A percentile compares a stretch with the other conserved stretches of the same genome.
Evolutionary conservation across 768 basidiomycete species (phyloP).

Genomic region (Sporobolomyces pararoseus): DNA sequence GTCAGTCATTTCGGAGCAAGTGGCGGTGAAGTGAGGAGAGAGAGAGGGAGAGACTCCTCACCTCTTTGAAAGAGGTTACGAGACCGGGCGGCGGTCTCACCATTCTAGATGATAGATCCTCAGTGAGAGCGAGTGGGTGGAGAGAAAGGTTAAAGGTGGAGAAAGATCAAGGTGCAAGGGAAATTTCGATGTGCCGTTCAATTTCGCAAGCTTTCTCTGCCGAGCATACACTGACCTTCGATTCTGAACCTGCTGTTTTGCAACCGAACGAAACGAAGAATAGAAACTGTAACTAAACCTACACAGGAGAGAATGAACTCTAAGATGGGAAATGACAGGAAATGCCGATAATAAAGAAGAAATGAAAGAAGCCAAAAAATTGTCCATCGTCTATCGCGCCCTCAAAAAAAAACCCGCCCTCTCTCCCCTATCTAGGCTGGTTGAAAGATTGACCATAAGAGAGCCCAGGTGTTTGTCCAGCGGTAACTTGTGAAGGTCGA

Average conservation of each 20-base stretch:
- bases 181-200: not conserved
- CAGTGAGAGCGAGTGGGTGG: not conserved
- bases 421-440: not conserved
- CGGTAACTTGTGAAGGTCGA: slow-evolving; percentile 23
- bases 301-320: too few species aligned
- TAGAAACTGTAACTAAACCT: too few species aligned
- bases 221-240: too few species aligned
- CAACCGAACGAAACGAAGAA: too few species aligned
- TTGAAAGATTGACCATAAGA: slow-evolving; percentile 3
- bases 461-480: slow-evolving; percentile 29
- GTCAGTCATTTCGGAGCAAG: not conserved
- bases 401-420: not conserved
- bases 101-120: not conserved
- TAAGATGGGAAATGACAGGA: too few species aligned
- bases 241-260: too few species aligned
- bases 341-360: too few species aligned
- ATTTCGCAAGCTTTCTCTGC: not conserved
- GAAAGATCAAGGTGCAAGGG: too few species aligned
- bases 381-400: not conserved
- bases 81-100: slow-evolving; percentile 21
- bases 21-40: not conserved
- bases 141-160: not conserved
- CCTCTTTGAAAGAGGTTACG: slow-evolving; percentile 26
- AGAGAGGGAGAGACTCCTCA: not conserved
- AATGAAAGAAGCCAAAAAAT: too few species aligned